These are phyloP conservation scores for Stephanodiscus triporus DNA, from an alignment of 108 stramenopile species.

Conservation along the genomic window DNA sequence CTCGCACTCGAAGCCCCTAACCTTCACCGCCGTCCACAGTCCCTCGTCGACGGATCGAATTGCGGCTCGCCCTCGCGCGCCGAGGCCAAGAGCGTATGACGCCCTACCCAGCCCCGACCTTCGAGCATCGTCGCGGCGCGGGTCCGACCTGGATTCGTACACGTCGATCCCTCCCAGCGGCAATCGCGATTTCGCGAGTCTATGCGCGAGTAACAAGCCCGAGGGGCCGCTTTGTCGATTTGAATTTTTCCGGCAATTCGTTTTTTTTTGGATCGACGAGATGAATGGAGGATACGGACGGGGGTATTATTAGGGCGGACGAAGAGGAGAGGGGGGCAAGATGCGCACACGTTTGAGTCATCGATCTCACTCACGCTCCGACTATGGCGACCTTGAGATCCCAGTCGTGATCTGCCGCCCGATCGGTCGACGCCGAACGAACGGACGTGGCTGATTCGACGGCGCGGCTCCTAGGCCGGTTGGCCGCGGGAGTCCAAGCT, in stretches of 20 bases:
- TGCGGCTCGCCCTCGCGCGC: slow-evolving; percentile 64
- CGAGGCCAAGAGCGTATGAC: slow-evolving; percentile 68
- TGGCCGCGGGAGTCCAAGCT: too few species aligned
- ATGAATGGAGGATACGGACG: background rate
- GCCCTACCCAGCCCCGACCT: slow-evolving; percentile 48
- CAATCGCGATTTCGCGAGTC: slow-evolving; percentile 27
- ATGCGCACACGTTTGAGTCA: background rate
- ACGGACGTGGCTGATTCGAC: background rate
- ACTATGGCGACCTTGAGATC: slow-evolving; percentile 22
- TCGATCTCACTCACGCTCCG: slow-evolving; percentile 11
- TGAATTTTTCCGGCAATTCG: background rate
- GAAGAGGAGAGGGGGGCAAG: background rate
- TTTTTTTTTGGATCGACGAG: background rate
- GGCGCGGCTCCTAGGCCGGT: too few species aligned
- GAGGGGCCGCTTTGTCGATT: slow-evolving; percentile 53
- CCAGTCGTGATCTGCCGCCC: background rate
- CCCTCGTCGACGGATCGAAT: slow-evolving; percentile 59
- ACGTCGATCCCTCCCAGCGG: slow-evolving; percentile 48
- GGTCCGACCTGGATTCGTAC: slow-evolving; percentile 71
- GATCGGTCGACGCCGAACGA: background rate
- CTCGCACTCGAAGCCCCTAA: slow-evolving; percentile 65
- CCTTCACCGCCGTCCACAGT: slow-evolving; percentile 62
- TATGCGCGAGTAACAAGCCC: slow-evolving; percentile 71
- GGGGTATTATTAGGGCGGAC: background rate
- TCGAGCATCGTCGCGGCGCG: slow-evolving; percentile 24